Conservation (phyloP, 2,329 filamentous ascomycete genomes). For the Colletotrichum melonis region DNA sequence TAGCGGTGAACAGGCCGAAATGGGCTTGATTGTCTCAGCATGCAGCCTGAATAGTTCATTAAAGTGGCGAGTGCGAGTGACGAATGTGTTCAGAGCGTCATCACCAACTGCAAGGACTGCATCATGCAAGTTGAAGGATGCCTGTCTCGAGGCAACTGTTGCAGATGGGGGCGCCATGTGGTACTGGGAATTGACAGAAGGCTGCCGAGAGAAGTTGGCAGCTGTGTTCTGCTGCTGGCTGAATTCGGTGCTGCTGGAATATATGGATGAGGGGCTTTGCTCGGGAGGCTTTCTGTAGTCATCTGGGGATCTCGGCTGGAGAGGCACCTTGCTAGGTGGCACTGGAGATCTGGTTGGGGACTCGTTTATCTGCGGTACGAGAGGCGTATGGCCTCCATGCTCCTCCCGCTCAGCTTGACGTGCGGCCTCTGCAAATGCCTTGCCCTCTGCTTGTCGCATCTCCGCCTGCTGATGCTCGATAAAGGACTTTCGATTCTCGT, state of each 20-base stretch:
- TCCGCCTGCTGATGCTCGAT: conserved; percentile 69
- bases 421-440: conserved; percentile 65
- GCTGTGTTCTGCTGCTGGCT: conserved; percentile 27
- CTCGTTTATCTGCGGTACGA: conserved; percentile 42
- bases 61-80: conserved; percentile 76
- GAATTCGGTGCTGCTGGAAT: conserved; percentile 36
- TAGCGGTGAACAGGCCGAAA: conserved; percentile 70
- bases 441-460: conserved; percentile 70
- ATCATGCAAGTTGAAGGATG: conserved; percentile 56
- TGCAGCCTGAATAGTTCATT: conserved; percentile 82
- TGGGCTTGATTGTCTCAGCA: conserved; percentile 77
- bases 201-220: conserved; percentile 33
- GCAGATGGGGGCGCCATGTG: conserved; percentile 42
- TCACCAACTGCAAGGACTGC: conserved; percentile 62
- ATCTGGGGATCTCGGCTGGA: conserved; percentile 37
- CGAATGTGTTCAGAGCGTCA: conserved; percentile 77
- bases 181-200: conserved; percentile 31
- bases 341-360: conserved; percentile 28
- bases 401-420: conserved; percentile 46
- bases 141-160: conserved; percentile 40
- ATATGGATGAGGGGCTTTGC: conserved; percentile 53
- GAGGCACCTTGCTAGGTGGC: conserved; percentile 39
- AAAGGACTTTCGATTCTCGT: conserved; percentile 67
- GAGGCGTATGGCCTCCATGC: conserved; percentile 36
- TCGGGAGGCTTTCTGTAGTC: conserved; percentile 42